Percentiles rank a stretch among this genome's conserved stretches.
phyloP scores from a whole-genome alignment of 2,329 filamentous ascomycete genomes.

The Aspergillus ochraceoroseus region DNA sequence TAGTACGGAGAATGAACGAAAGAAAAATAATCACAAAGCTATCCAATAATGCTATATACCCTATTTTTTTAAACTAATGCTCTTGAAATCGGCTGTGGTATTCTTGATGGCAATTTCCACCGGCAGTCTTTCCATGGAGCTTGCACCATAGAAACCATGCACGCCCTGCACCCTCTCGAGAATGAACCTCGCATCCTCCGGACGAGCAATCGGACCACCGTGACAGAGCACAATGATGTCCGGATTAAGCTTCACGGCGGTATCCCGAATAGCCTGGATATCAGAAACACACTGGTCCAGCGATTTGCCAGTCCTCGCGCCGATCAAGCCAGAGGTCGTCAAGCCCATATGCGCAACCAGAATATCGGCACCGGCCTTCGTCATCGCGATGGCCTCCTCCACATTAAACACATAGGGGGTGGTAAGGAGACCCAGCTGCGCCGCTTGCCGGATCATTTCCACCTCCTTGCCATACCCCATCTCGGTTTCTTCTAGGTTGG shows the following conservation, averaged over 20 bases:
- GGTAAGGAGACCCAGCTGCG: conserved; percentile 57
- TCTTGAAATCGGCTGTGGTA: conserved; percentile 54
- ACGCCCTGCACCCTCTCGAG: conserved; percentile 57
- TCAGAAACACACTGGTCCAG: conserved; percentile 60
- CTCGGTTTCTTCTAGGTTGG: conserved; percentile 65
- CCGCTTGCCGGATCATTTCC: conserved; percentile 59
- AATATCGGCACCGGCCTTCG: conserved; percentile 60
- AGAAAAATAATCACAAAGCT: no score
- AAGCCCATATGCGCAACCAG: conserved; percentile 65
- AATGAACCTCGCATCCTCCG: conserved; percentile 60
- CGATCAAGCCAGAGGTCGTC: conserved; percentile 61
- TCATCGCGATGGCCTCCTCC: conserved; percentile 59
- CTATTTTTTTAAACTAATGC: conserved; percentile 26
- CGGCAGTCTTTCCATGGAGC: conserved; percentile 62
- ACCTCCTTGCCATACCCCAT: conserved; percentile 66
- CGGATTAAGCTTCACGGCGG: conserved; percentile 51
- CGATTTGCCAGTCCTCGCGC: conserved; percentile 56
- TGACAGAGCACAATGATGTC: conserved; percentile 66
- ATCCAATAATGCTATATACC: no score
- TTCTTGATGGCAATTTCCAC: conserved; percentile 62
- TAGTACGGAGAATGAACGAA: no score
- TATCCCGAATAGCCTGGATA: conserved; percentile 61
- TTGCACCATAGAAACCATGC: conserved; percentile 69
- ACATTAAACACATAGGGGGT: conserved; percentile 66
- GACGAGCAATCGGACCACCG: conserved; percentile 62